Evolutionary conservation across 768 basidiomycete genomes (phyloP), one percentile per base, ranked within the genome.

Genomic region (Mycena leptocephala): DNA sequence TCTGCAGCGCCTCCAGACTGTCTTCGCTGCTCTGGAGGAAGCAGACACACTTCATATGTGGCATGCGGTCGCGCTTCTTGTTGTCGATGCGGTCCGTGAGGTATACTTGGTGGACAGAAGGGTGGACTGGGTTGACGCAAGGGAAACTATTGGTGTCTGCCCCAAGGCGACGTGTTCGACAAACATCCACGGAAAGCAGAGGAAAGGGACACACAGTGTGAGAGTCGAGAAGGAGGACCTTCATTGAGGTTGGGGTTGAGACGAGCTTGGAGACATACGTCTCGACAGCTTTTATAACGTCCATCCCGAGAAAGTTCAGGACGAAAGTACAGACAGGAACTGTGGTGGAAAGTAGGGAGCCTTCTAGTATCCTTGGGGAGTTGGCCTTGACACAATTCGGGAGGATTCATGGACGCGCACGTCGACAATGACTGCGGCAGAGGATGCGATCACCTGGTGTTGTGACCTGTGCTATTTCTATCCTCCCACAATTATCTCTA

Each of bases 1-100:
- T 88, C 78, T 94, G 95, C 70, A 99, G 89, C 30, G 94, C 95
- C 70, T 93, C 93, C 41, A 99, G 87, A 81, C 96, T 97, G 35
- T 94, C 92, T 61, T 95, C 93, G 70, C 90, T 94, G 46, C 93
- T 93, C 65, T 96, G 93, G 11, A 99, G 89, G 82, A 99, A 97
- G 84, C 96, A 98, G 67, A 99, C 92, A 82, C 98, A 99, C 86
- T 97, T 98, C 91, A 99, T 95, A 82, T 99, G 98, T 16, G 96
- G 92, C 92, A 99, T 96, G 30, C 96, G 88, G 82, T 98, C 97
- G 75, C 96, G 92, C 76, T 93, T 93, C 84, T 88, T 93, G 88
- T 99, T 99, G 88, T 99, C 98, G 81, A 99, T 96, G 70, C 97
- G 91, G 87, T 99, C 98, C 5, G 98, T 99, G 67, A 99, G 91